Evolutionary conservation across 2,329 filamentous ascomycete genomes (phyloP), one percentile per base, ranked within the genome.

Genomic region (Penicillium hordei): DNA sequence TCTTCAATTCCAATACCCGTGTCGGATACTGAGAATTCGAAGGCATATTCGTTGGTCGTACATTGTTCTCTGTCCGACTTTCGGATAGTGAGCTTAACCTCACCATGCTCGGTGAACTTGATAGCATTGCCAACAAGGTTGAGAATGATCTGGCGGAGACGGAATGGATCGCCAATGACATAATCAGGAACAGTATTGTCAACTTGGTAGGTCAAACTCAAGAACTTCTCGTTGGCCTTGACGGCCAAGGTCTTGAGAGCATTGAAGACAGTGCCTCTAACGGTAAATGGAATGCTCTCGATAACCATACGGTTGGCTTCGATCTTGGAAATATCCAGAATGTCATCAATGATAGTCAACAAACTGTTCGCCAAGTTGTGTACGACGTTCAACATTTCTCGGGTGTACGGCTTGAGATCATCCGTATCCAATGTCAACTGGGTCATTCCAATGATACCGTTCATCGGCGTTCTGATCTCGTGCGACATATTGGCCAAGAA

Each of bases 401-500:
- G 88, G 70, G 97, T 94, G 70, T 96, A 95, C 70, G 93, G 90
- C 45, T 93, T 96, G 58, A 99, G 82, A 72, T 97, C 89, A 72
- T 97, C 89, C 39, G 93, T 97, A 72, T 99, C 94, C 53, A 99
- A 83, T 1, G 94, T 97, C 55, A 99, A 82, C 75, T 97, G 93
- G 3, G 93, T 97, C 93, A 97, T 97, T 70, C 93, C 93, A 66
- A 97, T 96, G 72, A 97, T 97, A 68, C 93, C 93, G 79, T 97
- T 96, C 87, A 96, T 96, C 1, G 92, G 94, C 36, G 94, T 99
- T 72, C 93, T 86, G 68, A 97, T 97, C 76, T 97, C 93, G 83
- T 97, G 93, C 45, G 91, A 96, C 93, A 97, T 97, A 75, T 99
- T 99, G 59, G 94, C 94, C 59, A 99, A 80, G 80, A 99, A 99